Evolutionary conservation across 495 filamentous ascomycete species (phyloP).

Genomic region (Daldinia decipiens): DNA sequence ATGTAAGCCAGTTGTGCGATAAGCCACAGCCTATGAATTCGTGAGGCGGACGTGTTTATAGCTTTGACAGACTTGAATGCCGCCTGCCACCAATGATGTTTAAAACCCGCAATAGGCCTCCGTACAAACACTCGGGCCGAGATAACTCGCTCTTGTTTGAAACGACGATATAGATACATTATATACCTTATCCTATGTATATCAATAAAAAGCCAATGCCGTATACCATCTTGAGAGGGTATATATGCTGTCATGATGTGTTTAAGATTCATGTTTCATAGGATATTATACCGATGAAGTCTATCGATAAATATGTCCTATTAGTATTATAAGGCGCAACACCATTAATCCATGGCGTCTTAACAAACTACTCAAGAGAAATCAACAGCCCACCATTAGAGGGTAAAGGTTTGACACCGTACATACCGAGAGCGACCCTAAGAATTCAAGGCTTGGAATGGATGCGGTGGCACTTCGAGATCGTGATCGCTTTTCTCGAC

Average conservation of each 20-base stretch:
- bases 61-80: conserved; percentile 18
- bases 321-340: neutral
- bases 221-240: neutral
- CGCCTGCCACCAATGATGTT: conserved; percentile 6
- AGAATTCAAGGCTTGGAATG: conserved; percentile 23
- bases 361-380: neutral
- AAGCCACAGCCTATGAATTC: conserved; percentile 34
- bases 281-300: neutral
- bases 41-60: conserved; percentile 29
- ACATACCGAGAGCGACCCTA: neutral
- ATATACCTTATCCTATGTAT: neutral
- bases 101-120: conserved; percentile 10
- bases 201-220: neutral
- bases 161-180: conserved; percentile 6
- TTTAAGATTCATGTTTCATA: neutral
- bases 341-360: neutral
- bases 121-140: conserved; percentile 13
- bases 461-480: conserved; percentile 16
- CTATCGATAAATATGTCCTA: neutral
- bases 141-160: conserved; percentile 11
- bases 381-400: neutral
- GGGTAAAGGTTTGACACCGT: neutral
- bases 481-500: conserved; percentile 19
- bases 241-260: neutral
- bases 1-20: conserved; percentile 25